Evolutionary conservation across 2,329 filamentous ascomycete species (phyloP), one percentile per base, ranked within the genome.

Genomic region (Colletotrichum noveboracense): DNA sequence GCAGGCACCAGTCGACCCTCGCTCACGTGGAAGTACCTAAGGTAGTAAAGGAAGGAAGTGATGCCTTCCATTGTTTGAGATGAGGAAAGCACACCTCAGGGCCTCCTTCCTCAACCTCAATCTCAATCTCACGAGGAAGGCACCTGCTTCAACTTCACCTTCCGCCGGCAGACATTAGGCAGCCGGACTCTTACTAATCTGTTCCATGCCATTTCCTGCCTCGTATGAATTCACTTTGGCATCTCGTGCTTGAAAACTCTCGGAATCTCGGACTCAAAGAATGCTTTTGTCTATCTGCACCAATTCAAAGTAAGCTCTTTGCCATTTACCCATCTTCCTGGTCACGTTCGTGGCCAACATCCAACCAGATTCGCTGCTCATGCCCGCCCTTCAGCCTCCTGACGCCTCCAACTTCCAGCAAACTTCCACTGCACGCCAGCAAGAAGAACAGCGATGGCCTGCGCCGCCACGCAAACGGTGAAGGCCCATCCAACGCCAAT

Each of bases 401-500:
- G 78, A 34, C 74, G 75, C 66, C 86, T 84, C 86, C 86, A 87
- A 7, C 61, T 69, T 2, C 75, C 79, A 7, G 81, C 86, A 79
- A 81, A 87, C 55, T 79, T 85, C 79, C 85, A 88, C 78, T 89
- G 88, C 16, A 88, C 80, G 2, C 83, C 82, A 8, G 86, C 84
- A 14, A 87, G 85, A 7, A 86, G 70, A n/a, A 91, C 70, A 3
- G 88, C 86, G 24, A 88, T 77, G 58, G 85, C 79, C 76, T 90
- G 88, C 2, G 84, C 82, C 30, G 77, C 81, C 18, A 82, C 85
- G 76, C 86, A 88, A 13, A 89, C 82, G 0, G 88, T 89, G 73
- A 89, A 90, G 0, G 87, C 62, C 73, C 69, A 75, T 7, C 73
- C 73, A 14, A 75, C 73, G 2, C 73, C 69, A 58, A 89, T 83